A percentile compares a stretch with the other conserved stretches of the same genome.
Conservation (phyloP, 148 eudicot species). For the Agrostemma githago region DNA sequence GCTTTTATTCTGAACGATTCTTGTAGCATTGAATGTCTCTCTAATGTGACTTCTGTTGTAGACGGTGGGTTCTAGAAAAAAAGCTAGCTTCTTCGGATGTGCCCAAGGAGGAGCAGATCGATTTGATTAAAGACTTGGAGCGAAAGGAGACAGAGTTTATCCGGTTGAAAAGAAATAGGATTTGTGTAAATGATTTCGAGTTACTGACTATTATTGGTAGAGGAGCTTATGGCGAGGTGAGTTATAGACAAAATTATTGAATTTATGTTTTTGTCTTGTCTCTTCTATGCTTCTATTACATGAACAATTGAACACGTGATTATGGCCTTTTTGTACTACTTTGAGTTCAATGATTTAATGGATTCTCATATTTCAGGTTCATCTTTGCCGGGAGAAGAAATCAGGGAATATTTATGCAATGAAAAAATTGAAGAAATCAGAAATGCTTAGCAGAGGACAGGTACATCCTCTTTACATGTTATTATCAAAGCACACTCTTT, state of each 20-base stretch:
- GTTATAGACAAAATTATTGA: conserved; percentile 18
- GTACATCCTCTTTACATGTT: conserved; percentile 28
- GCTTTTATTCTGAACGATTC: neutral
- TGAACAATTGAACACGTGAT: neutral
- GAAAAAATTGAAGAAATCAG: conserved; percentile 95
- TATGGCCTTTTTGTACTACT: neutral
- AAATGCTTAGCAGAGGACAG: conserved; percentile 96
- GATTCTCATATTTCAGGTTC: conserved; percentile 50
- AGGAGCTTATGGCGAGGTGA: conserved; percentile 98
- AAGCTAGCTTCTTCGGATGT: conserved; percentile 91
- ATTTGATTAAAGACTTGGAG: conserved; percentile 81
- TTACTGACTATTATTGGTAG: conserved; percentile 85
- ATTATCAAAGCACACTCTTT: neutral
- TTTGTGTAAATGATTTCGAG: conserved; percentile 93
- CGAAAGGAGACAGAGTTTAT: conserved; percentile 92
- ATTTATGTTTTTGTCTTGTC: neutral
- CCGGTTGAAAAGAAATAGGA: conserved; percentile 85
- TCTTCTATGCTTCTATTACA: neutral
- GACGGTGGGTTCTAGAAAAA: conserved; percentile 84
- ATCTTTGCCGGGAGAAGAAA: conserved; percentile 79
- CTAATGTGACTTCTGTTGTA: conserved; percentile 29
- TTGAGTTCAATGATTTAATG: conserved; percentile 1
- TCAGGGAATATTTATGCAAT: conserved; percentile 92
- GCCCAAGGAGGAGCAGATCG: conserved; percentile 86
- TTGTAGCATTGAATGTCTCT: conserved; percentile 7